These are phyloP conservation scores for Tricholoma flavovirens DNA, from an alignment of 768 basidiomycete genomes.

Conservation along the genomic window DNA sequence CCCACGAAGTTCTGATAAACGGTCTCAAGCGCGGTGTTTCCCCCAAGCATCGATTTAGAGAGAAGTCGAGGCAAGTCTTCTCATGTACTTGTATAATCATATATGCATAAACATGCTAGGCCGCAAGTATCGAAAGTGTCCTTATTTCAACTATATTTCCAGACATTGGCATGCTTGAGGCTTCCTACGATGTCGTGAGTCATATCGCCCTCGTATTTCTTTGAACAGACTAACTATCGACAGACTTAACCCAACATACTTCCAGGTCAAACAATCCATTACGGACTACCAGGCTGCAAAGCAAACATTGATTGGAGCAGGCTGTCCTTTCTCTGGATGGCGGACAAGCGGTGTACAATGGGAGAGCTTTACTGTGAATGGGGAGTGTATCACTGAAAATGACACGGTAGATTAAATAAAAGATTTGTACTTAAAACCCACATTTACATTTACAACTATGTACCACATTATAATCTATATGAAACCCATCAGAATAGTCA, in stretches of 20 bases:
- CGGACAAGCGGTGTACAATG: conserved; percentile 45
- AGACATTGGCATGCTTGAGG: conserved; percentile 12
- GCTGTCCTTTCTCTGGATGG: conserved; percentile 59
- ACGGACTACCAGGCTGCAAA: conserved; percentile 50
- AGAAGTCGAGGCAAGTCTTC: conserved; percentile 51
- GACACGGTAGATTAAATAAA: not conserved
- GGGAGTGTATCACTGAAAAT: not conserved
- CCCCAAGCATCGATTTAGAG: conserved; percentile 58
- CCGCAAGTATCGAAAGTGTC: conserved; percentile 50
- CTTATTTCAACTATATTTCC: conserved; percentile 42
- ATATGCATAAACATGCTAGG: conserved; percentile 24
- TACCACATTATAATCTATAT: not conserved
- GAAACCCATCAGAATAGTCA: not conserved
- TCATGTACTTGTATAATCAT: not conserved
- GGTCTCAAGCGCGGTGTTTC: conserved; percentile 75
- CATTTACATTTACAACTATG: not conserved
- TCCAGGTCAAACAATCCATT: conserved; percentile 35
- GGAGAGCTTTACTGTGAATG: conserved; percentile 41
- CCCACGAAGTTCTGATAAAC: conserved; percentile 66
- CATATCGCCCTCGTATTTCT: not conserved
- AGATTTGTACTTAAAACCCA: not conserved
- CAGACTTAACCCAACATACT: conserved; percentile 33
- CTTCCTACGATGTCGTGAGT: conserved; percentile 15
- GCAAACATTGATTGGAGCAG: conserved; percentile 33
- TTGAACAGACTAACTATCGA: not conserved